phyloP scores from a whole-genome alignment of 2,329 filamentous ascomycete species.

The Aspergillus proliferans region DNA sequence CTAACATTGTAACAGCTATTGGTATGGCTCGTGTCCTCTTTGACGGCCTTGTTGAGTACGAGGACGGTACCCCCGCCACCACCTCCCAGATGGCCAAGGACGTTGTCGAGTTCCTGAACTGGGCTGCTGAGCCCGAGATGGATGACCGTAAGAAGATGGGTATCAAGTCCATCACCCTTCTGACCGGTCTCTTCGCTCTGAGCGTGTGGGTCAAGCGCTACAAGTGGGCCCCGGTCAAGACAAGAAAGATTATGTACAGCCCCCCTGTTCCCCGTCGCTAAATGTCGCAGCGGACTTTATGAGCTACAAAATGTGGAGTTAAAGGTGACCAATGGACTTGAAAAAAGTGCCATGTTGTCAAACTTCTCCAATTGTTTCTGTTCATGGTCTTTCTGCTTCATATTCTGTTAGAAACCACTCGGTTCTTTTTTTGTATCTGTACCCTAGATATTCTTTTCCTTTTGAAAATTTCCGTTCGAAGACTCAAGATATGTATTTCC shows the following conservation, averaged over 20 bases:
- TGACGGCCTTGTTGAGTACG: constrained; percentile 95
- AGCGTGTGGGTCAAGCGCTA: constrained; percentile 99
- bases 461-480: constrained; percentile 34
- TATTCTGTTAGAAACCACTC: constrained; percentile 35
- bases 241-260: constrained; percentile 84
- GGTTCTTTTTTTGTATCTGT: constrained; percentile 38
- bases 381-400: constrained; percentile 22
- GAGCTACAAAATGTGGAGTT: constrained; percentile 23
- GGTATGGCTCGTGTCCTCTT: constrained; percentile 98
- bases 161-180: constrained; percentile 84
- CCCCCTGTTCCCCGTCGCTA: constrained; percentile 52
- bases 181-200: constrained; percentile 70
- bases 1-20: constrained; percentile 50
- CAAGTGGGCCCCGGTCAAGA: constrained; percentile 97
- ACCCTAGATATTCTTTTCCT: constrained; percentile 37
- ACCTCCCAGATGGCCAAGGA: constrained; percentile 99
- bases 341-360: constrained; percentile 20
- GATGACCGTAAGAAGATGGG: constrained; percentile 99
- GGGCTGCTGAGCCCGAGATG: constrained; percentile 98
- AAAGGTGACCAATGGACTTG: constrained; percentile 19
- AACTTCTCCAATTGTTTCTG: constrained; percentile 18
- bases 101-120: constrained; percentile 97
- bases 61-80: constrained; percentile 88
- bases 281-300: constrained; percentile 24
- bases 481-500: constrained; percentile 34